These are phyloP conservation scores for Phytophthora macrochlamydospora DNA, from an alignment of 352 stramenopile species.

Conservation along the genomic window DNA sequence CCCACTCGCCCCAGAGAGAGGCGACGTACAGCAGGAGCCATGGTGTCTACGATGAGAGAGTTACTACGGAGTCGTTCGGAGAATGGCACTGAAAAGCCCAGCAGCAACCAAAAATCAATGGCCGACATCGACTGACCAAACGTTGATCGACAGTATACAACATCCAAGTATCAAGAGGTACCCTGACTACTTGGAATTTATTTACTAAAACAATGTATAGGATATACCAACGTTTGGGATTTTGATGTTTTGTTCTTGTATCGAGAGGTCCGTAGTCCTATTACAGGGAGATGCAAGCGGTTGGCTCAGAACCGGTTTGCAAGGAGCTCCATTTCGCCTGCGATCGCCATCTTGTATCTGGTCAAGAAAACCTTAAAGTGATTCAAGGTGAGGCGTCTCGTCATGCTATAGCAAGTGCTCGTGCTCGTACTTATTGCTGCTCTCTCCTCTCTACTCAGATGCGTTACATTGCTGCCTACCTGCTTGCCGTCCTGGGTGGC, in stretches of 20 bases:
- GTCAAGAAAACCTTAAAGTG: conserved; percentile 88
- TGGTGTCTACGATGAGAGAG: conserved; percentile 31
- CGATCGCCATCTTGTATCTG: conserved; percentile 88
- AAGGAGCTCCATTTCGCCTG: conserved; percentile 6
- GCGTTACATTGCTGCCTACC: conserved; percentile 97
- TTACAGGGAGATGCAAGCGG: conserved; percentile 43
- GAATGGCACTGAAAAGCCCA: conserved; percentile 24
- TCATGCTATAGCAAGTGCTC: too few relatives aligned
- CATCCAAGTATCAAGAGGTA: not conserved
- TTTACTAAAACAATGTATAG: too few relatives aligned
- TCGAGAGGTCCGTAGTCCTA: conserved; percentile 19
- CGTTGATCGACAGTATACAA: not conserved
- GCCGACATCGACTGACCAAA: conserved; percentile 8
- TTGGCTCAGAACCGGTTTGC: conserved; percentile 42
- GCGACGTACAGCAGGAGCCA: conserved; percentile 65
- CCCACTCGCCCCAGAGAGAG: conserved; percentile 20
- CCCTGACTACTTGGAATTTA: too few relatives aligned
- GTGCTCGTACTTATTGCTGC: not conserved
- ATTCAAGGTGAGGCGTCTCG: conserved; percentile 78
- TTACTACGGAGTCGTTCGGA: conserved; percentile 43
- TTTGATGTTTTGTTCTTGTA: conserved; percentile 39
- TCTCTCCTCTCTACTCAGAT: conserved; percentile 64
- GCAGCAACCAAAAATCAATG: conserved; percentile 35
- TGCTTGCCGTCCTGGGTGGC: conserved; percentile 95
- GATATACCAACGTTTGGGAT: conserved; percentile 10